These are phyloP conservation scores for Fusarium illudens DNA, from an alignment of 2,329 filamentous ascomycete species.

Conservation along the genomic window DNA sequence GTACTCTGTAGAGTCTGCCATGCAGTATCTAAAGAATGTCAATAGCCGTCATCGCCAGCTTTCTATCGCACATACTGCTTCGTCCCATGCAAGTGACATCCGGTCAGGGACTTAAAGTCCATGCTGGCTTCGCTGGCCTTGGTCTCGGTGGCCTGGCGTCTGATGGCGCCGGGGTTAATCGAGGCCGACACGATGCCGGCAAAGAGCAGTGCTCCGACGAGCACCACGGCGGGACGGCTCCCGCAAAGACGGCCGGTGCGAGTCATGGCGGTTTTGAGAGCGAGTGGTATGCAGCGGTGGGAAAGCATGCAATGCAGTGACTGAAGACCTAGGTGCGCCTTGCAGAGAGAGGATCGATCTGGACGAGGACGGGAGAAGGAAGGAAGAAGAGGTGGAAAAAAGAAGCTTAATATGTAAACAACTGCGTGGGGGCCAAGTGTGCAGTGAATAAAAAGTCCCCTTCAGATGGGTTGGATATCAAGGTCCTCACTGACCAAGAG, in stretches of 20 bases:
- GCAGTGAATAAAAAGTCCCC: neutral
- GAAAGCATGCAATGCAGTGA: conserved; percentile 1
- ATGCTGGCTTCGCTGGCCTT: neutral
- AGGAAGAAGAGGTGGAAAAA: neutral
- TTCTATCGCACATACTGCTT: conserved; percentile 14
- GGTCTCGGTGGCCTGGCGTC: conserved; percentile 29
- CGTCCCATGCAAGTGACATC: conserved; percentile 34
- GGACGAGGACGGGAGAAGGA: neutral
- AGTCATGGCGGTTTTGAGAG: conserved; percentile 22
- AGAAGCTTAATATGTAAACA: conserved; percentile 8
- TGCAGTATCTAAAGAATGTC: conserved; percentile 29
- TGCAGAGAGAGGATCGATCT: neutral
- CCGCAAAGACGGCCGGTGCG: conserved; percentile 15
- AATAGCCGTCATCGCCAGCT: neutral
- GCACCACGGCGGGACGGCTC: conserved; percentile 12
- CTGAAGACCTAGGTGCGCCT: neutral
- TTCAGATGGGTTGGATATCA: conserved; percentile 16
- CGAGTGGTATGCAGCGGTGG: neutral
- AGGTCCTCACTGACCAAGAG: conserved; percentile 26
- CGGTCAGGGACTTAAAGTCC: conserved; percentile 35
- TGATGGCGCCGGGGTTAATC: conserved; percentile 20
- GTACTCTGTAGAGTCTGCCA: conserved; percentile 33
- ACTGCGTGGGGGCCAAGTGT: neutral
- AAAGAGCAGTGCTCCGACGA: conserved; percentile 24
- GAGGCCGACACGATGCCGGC: conserved; percentile 34